Base-by-base conservation (phyloP, 2,329 filamentous ascomycete genomes). In the Penicillium brasilianum region DNA sequence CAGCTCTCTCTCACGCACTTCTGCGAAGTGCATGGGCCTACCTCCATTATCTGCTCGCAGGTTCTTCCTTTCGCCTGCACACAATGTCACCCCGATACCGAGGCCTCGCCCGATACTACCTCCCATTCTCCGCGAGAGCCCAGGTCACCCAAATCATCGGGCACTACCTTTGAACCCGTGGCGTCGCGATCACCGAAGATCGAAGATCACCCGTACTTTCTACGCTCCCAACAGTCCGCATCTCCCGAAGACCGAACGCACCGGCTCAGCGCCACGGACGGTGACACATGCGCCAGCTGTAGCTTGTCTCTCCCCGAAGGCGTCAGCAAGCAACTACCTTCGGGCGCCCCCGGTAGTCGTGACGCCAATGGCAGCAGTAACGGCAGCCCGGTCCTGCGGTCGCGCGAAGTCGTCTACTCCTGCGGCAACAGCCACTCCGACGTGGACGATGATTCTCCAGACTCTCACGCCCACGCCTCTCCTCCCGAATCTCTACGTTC, bases 1-100 rank as follows among this genome's bases (percentile, higher is more conserved):
- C 69, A 87, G 85, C 82, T 87, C 71, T 86, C 85, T 69, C 81
- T 87, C 65, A 85, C 85, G 66, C 85, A 87, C 77, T 87, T 87
- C 74, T 87, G 85, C 76, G 85, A 87, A 77, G 79, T 84, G 74
- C 84, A 87, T 81, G 85, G 85, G 72, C 85, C 85, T 18, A 87
- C 84, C 55, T 86, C 84, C 59, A 85, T 87, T 73, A 83, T 87
- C 66, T 87, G 85, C 74, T 87, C 85, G 60, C 84, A 87, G 72
- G 82, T 85, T 65, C 77, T 83, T 52, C 83, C 83, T 14, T 78
- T 84, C 59, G 78, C 83, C 58, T 87, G 85, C 70, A 73, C 77
- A 50, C 80, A 83, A 69, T 87, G 85, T 72, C 80, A 78, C 55
- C 76, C 77, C 48, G 76, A 79, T 43, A 50, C 74, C 70, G 72